Conservation (phyloP, 2,329 filamentous ascomycete species). For the Xylariaceae sp. region DNA sequence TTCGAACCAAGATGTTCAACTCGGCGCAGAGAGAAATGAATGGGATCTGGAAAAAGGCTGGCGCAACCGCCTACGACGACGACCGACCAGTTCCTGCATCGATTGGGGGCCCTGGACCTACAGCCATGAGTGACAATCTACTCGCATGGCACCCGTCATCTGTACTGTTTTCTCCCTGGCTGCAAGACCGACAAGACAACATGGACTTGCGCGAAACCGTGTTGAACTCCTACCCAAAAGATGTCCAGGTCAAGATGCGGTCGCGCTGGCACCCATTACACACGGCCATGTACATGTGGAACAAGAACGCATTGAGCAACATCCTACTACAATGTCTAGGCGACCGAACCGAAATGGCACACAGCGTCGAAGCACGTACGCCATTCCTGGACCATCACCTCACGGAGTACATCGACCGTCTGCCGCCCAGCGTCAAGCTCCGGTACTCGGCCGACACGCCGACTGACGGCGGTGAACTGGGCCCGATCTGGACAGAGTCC, state of each 20-base stretch:
- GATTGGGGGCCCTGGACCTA: not conserved
- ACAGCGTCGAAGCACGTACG: slow-evolving; percentile 33
- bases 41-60: not conserved
- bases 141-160: not conserved
- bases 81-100: not conserved
- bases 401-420: slow-evolving; percentile 28
- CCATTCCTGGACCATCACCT: slow-evolving; percentile 35
- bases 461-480: not conserved
- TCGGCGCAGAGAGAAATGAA: not conserved
- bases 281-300: slow-evolving; percentile 26
- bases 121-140: not conserved
- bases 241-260: not conserved
- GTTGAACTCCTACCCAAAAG: not conserved
- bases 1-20: not conserved
- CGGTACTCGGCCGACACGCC: slow-evolving; percentile 13
- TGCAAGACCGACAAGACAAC: not conserved
- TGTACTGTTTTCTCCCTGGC: not conserved
- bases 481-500: not conserved
- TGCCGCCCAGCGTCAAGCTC: slow-evolving; percentile 30
- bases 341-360: slow-evolving; percentile 35
- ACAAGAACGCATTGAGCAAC: slow-evolving; percentile 23
- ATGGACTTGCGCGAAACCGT: not conserved
- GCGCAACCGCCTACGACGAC: not conserved
- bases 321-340: slow-evolving; percentile 29
- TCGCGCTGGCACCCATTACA: slow-evolving; percentile 30